Conservation (phyloP, 2,329 filamentous ascomycete genomes). For the Ceratocystis variospora region DNA sequence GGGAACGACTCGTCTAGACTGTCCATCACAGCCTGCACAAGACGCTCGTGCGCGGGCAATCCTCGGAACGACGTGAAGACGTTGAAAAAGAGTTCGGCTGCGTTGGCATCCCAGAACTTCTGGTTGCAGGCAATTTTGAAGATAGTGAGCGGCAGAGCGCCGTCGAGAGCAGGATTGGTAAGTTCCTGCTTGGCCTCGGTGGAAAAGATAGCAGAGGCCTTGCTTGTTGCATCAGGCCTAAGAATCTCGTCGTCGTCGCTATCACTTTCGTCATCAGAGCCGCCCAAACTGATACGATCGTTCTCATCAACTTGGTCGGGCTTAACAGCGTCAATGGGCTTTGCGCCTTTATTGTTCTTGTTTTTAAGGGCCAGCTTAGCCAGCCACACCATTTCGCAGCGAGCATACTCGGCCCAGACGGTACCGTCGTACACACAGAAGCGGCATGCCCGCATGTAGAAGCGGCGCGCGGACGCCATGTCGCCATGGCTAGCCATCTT, state of each 20-base stretch:
- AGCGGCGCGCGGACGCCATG: constrained; percentile 71
- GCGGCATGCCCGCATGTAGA: constrained; percentile 75
- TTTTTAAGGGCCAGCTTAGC: constrained; percentile 55
- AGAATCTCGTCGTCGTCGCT: constrained; percentile 32
- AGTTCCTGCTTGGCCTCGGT: constrained; percentile 41
- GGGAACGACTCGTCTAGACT: constrained; percentile 47
- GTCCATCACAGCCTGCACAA: constrained; percentile 61
- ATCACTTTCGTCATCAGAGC: constrained; percentile 31
- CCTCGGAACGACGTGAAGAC: constrained; percentile 58
- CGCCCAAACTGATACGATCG: constrained; percentile 32
- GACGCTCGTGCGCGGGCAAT: constrained; percentile 41
- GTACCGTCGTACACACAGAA: constrained; percentile 66
- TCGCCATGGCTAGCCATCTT: constrained; percentile 68
- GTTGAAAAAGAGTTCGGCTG: constrained; percentile 67
- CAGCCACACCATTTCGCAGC: constrained; percentile 85
- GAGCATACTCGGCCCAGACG: constrained; percentile 82
- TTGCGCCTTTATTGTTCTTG: constrained; percentile 29
- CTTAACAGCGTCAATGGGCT: constrained; percentile 29
- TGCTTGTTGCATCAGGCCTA: constrained; percentile 33
- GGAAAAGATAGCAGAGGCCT: constrained; percentile 32
- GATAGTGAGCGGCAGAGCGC: constrained; percentile 86
- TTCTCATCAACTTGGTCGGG: constrained; percentile 38
- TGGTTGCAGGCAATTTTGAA: constrained; percentile 78
- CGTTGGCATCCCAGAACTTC: constrained; percentile 49
- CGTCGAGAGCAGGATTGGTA: constrained; percentile 70